phyloP scores from a whole-genome alignment of 1,284 basidiomycete genomes.

The Leccinum fuscescens region DNA sequence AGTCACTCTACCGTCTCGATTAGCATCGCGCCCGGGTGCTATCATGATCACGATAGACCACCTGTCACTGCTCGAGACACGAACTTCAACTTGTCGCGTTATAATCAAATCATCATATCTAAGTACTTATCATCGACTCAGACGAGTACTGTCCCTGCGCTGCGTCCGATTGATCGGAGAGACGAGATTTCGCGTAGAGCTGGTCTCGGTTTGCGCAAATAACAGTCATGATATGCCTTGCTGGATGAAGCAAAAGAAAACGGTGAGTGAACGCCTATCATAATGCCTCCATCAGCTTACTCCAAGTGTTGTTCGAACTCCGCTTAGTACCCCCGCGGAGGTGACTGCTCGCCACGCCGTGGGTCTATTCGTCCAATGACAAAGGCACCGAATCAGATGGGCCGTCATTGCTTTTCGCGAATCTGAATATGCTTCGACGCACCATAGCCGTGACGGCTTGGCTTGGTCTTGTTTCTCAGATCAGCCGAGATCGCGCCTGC shows the following conservation, averaged over 20 bases:
- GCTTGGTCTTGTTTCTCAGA: constrained; percentile 1
- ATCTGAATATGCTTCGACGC: background rate
- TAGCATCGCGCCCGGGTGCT: background rate
- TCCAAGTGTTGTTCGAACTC: background rate
- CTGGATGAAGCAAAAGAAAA: background rate
- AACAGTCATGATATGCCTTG: background rate
- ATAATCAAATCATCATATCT: background rate
- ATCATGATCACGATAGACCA: background rate
- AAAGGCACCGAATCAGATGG: background rate
- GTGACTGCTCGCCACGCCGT: background rate
- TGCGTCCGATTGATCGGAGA: background rate
- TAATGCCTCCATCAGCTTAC: background rate
- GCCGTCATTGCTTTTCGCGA: background rate
- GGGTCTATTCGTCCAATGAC: background rate
- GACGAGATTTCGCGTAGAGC: background rate
- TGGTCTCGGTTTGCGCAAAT: background rate
- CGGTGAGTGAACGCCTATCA: no score
- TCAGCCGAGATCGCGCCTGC: constrained; percentile 3
- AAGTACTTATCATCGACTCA: background rate
- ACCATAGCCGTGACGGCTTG: constrained; percentile 1
- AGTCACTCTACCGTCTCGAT: background rate
- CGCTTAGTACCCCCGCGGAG: background rate
- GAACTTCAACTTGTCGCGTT: background rate
- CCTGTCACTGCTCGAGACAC: background rate
- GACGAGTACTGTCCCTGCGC: background rate